A percentile compares a stretch with the other conserved stretches of the same genome.
Conservation (phyloP, 225 moss, liverwort and hornwort genomes). For the Polytrichum formosum region DNA sequence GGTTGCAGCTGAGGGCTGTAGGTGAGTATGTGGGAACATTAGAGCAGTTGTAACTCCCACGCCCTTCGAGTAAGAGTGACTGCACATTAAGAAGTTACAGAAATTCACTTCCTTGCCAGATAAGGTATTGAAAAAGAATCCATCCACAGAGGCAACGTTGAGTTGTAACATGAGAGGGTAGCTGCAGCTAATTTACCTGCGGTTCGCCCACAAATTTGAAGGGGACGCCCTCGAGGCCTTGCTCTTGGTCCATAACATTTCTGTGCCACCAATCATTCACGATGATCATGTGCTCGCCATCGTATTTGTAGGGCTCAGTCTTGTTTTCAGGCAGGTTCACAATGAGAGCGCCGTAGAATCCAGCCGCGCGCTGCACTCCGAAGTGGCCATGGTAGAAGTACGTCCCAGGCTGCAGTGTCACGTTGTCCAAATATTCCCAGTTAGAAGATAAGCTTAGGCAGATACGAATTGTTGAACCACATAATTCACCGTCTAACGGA, state of each 20-base stretch:
- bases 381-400: constrained; percentile 74
- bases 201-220: constrained; percentile 53
- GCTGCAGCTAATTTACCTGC: constrained; percentile 22
- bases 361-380: constrained; percentile 55
- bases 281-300: constrained; percentile 57
- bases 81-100: constrained; percentile 7
- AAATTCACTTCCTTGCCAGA: too few species aligned
- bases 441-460: too few species aligned
- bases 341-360: constrained; percentile 55
- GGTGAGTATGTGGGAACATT: constrained; percentile 15
- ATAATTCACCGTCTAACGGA: too few species aligned
- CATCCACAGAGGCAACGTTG: not conserved
- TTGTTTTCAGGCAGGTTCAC: constrained; percentile 10
- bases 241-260: constrained; percentile 29
- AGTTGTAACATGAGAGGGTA: not conserved
- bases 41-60: constrained; percentile 54
- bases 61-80: constrained; percentile 60
- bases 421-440: too few species aligned
- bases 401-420: constrained; percentile 43
- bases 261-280: constrained; percentile 72
- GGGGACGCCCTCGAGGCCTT: constrained; percentile 34
- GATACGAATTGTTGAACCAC: too few species aligned
- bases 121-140: too few species aligned
- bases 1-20: constrained; percentile 44
- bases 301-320: constrained; percentile 36